Evolutionary conservation across 768 basidiomycete species (phyloP).

Genomic region (Auricularia cornea): DNA sequence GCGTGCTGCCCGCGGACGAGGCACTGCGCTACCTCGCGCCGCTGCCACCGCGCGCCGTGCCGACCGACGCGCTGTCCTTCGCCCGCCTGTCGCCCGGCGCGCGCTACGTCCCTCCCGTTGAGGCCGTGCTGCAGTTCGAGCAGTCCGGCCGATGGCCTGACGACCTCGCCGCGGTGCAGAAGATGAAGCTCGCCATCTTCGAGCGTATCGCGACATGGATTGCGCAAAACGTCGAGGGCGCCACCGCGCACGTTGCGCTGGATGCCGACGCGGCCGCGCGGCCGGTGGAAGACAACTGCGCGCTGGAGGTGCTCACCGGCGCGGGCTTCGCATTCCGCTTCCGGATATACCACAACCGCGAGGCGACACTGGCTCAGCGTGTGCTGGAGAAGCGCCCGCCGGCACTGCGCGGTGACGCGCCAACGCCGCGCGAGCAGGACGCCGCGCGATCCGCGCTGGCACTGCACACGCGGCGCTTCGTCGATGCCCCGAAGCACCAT

Average conservation of each 20-base stretch:
- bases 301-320: constrained; percentile 68
- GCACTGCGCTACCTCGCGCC: constrained; percentile 72
- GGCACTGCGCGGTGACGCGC: constrained; percentile 7
- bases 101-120: constrained; percentile 59
- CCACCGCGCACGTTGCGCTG: constrained; percentile 52
- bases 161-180: constrained; percentile 84
- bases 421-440: constrained; percentile 39
- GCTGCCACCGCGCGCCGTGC: constrained; percentile 72
- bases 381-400: constrained; percentile 37
- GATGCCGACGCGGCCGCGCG: constrained; percentile 39
- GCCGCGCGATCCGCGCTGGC: constrained; percentile 50
- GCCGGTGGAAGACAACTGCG: constrained; percentile 57
- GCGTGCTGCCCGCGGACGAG: constrained; percentile 65
- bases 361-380: constrained; percentile 67
- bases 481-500: constrained; percentile 79
- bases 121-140: constrained; percentile 82
- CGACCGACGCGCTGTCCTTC: constrained; percentile 10
- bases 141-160: constrained; percentile 93
- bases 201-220: constrained; percentile 67
- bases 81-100: constrained; percentile 46
- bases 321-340: constrained; percentile 84
- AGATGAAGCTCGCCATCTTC: constrained; percentile 88
- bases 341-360: constrained; percentile 82
- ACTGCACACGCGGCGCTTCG: constrained; percentile 60
- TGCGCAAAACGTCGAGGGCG: constrained; percentile 41